Evolutionary conservation across 73 alveolate genomes (phyloP).

Genomic region (Paramecium sonneborni): DNA sequence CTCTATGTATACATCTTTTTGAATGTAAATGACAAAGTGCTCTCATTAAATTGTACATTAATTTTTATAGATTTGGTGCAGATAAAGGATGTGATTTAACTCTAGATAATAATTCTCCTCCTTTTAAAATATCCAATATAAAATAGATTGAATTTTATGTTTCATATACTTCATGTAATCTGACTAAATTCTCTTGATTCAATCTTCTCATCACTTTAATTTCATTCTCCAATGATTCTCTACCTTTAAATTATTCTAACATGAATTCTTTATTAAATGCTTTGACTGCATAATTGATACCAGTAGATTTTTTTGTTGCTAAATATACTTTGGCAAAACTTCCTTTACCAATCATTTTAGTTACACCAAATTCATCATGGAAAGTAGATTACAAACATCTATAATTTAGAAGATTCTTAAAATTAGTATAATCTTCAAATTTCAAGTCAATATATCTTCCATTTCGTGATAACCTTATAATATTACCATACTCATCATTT

Average conservation of each 20-base stretch:
- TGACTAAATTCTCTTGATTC: conserved; percentile 51
- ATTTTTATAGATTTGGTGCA: conserved; percentile 1
- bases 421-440: neutral
- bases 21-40: conserved; percentile 60
- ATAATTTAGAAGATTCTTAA: conserved; percentile 30
- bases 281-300: conserved; percentile 57
- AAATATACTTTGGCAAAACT: conserved; percentile 64
- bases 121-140: conserved; percentile 61
- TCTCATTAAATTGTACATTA: conserved; percentile 52
- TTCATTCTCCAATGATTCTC: conserved; percentile 64
- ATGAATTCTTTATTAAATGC: conserved; percentile 69
- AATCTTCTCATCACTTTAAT: conserved; percentile 62
- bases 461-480: neutral
- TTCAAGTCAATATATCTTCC: neutral
- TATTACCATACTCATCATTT: neutral
- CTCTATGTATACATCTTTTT: conserved; percentile 62
- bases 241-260: conserved; percentile 63
- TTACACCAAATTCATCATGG: conserved; percentile 65
- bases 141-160: conserved; percentile 61
- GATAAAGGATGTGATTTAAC: neutral
- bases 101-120: conserved; percentile 59
- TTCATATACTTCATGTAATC: conserved; percentile 59
- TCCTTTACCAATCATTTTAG: conserved; percentile 70
- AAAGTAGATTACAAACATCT: conserved; percentile 56
- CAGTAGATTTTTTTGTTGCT: conserved; percentile 62